Base-by-base conservation (phyloP, 371 early-diverging fungal genomes). In the Basidiobolus meristosporus region DNA sequence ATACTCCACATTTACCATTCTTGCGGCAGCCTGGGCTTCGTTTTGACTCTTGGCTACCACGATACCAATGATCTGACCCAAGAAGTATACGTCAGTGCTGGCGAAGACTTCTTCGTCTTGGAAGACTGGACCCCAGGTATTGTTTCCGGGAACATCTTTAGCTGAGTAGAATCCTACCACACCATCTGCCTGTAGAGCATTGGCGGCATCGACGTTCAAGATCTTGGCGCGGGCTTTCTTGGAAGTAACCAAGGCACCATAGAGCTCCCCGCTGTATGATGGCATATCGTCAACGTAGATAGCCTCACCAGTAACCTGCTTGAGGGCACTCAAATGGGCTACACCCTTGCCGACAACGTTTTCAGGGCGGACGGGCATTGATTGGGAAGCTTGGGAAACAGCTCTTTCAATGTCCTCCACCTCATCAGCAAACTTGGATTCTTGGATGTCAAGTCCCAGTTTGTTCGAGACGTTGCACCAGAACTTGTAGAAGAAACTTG, bases 271-370 rank as follows among this genome's bases (percentile, higher is more conserved):
- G 21, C 54, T 50, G 6, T 60, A 36, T 26, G 45, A 47, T 9
- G 85, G 85, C 45, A 81, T 72, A 46, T 84, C 85, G 52, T 84
- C 82, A 5, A 68, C 47, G 50, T 81, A 84, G 12, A 63, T 49
- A 10, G 85, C 82, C 45, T 76, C 74, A 20, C 85, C 82, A 15
- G 81, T 80, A 29, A 63, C 66, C 45, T 84, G 85, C 56, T 75
- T 77, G 47, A 77, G 52, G 12, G 79, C 82, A 16, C 76, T 62
- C 20, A 68, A 39, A 45, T 82, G 82, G 21, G 73, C 55, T 12
- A 73, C 53, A 29, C 63, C 52, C 48, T 73, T 63, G 16, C 81
- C 79, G 20, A 81, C 69, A 30, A 66, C 34, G 23, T 16, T 38
- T 38, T 44, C 31, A 26, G 44, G 31, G 14, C 32, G 15, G 5